Percentiles rank a stretch among this genome's conserved stretches.
Evolutionary conservation across 2,329 filamentous ascomycete species (phyloP).

Genomic region (Aspergillus glaucus): DNA sequence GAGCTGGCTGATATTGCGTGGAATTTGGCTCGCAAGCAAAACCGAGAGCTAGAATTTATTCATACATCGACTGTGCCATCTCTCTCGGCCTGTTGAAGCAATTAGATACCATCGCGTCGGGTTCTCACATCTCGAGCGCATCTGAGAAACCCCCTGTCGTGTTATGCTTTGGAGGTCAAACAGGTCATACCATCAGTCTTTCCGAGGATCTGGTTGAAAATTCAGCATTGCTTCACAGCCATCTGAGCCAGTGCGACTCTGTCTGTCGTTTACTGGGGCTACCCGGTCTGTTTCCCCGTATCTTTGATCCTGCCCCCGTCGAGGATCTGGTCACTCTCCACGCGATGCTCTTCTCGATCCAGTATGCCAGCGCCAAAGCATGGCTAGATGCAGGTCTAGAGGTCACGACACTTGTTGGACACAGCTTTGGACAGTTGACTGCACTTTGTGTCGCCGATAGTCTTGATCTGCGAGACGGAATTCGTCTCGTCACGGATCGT

Average conservation of each 20-base stretch:
- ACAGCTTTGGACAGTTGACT: conserved; percentile 34
- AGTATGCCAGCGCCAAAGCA: conserved; percentile 30
- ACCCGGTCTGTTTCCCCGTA: conserved; percentile 21
- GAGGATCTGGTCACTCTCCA: conserved; percentile 24
- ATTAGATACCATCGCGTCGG: too few species aligned
- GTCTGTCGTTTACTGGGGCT: conserved; percentile 19
- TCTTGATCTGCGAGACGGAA: conserved; percentile 22
- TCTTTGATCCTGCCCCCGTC: conserved; percentile 10
- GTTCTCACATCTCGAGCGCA: too few species aligned
- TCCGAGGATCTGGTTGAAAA: conserved; percentile 20
- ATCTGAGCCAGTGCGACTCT: conserved; percentile 32
- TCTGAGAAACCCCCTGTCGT: conserved; percentile 15
- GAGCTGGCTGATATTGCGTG: neutral
- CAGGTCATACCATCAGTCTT: conserved; percentile 17
- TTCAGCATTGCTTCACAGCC: conserved; percentile 17
- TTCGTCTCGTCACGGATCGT: conserved; percentile 24
- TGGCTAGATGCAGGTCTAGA: conserved; percentile 36
- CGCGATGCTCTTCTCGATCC: conserved; percentile 30
- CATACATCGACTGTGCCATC: too few species aligned
- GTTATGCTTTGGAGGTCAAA: conserved; percentile 37
- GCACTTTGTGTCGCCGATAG: conserved; percentile 27
- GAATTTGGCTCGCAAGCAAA: conserved; percentile 2
- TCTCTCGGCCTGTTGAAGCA: too few species aligned
- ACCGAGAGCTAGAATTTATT: neutral
- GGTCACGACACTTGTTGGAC: conserved; percentile 29